phyloP scores from a whole-genome alignment of 2,329 filamentous ascomycete genomes.

The Colletotrichum sp. region DNA sequence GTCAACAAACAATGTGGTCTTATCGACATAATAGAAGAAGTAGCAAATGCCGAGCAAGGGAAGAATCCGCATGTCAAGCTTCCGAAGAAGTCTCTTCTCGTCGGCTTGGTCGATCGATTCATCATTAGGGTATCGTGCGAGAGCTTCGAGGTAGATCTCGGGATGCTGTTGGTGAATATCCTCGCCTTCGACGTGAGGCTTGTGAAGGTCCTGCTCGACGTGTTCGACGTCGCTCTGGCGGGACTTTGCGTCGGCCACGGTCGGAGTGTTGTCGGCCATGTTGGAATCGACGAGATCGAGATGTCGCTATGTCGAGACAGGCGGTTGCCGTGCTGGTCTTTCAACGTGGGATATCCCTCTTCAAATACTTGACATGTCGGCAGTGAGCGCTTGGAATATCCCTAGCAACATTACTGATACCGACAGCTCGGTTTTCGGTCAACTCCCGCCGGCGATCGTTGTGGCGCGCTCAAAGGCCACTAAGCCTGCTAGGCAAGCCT shows the following conservation, averaged over 20 bases:
- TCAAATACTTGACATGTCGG: background rate
- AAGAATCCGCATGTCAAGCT: conserved; percentile 42
- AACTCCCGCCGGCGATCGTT: background rate
- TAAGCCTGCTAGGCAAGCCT: background rate
- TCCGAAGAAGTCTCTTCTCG: conserved; percentile 38
- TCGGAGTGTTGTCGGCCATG: background rate
- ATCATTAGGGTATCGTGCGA: conserved; percentile 40
- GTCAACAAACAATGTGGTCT: conserved; percentile 10
- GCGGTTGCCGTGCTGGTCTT: background rate
- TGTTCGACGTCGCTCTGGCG: conserved; percentile 21
- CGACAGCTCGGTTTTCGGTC: background rate
- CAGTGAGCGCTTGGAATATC: background rate
- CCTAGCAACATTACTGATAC: background rate
- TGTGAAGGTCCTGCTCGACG: conserved; percentile 22
- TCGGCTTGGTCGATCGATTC: conserved; percentile 37
- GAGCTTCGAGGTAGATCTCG: conserved; percentile 38
- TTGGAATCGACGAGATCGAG: background rate
- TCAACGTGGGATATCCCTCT: background rate
- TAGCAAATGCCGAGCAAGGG: conserved; percentile 44
- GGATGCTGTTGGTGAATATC: conserved; percentile 26
- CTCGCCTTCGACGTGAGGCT: background rate
- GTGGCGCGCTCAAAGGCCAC: background rate
- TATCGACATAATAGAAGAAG: conserved; percentile 44
- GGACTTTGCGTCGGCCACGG: background rate
- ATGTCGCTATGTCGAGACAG: background rate